These are phyloP conservation scores for Suillus luteus DNA, from an alignment of 768 basidiomycete genomes.

Conservation along the genomic window DNA sequence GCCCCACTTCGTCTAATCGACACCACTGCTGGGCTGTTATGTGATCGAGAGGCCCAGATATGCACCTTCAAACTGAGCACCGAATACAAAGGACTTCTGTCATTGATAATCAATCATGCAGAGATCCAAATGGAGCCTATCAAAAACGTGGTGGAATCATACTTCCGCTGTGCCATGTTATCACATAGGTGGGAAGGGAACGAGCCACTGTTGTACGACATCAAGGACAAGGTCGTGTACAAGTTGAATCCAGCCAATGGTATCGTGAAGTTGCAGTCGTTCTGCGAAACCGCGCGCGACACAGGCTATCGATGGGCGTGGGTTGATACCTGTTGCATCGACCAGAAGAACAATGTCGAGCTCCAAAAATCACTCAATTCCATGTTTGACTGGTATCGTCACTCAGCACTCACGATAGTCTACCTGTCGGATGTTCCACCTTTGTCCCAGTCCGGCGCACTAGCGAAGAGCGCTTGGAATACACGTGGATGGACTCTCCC, in stretches of 20 bases:
- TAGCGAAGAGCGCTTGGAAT: not conserved
- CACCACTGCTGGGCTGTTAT: not conserved
- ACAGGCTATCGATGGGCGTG: not conserved
- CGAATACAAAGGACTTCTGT: not conserved
- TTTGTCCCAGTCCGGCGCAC: not conserved
- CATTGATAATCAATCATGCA: not conserved
- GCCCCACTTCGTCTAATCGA: not conserved
- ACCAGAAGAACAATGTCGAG: not conserved
- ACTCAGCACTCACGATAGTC: not conserved
- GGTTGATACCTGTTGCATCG: not conserved
- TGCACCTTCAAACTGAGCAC: not conserved
- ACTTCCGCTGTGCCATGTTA: not conserved
- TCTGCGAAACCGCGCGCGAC: not conserved
- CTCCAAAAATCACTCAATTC: not conserved
- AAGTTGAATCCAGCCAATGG: not conserved
- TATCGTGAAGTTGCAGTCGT: not conserved
- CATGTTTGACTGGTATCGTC: not conserved
- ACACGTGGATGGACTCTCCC: not conserved
- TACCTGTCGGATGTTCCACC: not conserved
- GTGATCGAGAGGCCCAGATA: not conserved
- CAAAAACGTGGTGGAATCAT: not conserved
- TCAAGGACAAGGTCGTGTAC: not conserved
- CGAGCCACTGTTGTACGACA: not conserved
- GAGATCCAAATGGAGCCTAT: not conserved
- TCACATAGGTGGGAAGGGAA: not conserved